These are phyloP conservation scores for Amanita thiersii DNA, from an alignment of 768 basidiomycete species.

Conservation along the genomic window DNA sequence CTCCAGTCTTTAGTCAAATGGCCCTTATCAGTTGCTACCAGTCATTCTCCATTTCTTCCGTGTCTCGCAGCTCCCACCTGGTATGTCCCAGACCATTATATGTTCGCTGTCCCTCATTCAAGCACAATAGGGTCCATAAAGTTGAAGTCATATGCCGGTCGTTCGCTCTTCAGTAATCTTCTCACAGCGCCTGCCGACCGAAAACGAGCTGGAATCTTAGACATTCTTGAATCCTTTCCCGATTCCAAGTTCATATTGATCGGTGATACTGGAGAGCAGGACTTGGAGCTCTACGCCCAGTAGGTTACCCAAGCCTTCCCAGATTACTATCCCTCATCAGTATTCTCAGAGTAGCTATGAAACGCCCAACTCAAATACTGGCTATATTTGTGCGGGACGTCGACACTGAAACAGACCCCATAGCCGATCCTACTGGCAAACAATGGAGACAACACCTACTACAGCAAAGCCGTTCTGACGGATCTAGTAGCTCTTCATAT, in stretches of 20 bases:
- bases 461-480: conserved; percentile 9
- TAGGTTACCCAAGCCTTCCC: conserved; percentile 17
- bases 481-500: background rate
- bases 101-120: background rate
- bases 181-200: conserved; percentile 76
- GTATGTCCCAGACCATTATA: conserved; percentile 23
- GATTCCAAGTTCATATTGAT: conserved; percentile 74
- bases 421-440: conserved; percentile 61
- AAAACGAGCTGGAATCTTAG: conserved; percentile 75
- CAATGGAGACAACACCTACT: conserved; percentile 19
- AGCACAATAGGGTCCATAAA: conserved; percentile 57
- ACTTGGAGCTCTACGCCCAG: conserved; percentile 84
- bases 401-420: conserved; percentile 25
- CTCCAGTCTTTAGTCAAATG: conserved; percentile 57
- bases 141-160: conserved; percentile 79
- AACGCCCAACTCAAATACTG: conserved; percentile 60
- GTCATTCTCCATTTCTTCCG: conserved; percentile 70
- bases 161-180: conserved; percentile 76
- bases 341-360: conserved; percentile 53
- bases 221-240: conserved; percentile 68
- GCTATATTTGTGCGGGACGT: conserved; percentile 84
- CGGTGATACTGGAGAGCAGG: conserved; percentile 93
- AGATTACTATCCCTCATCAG: background rate
- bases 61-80: conserved; percentile 60
- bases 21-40: conserved; percentile 78